Evolutionary conservation across 768 basidiomycete genomes (phyloP), one percentile per base, ranked within the genome.

Genomic region (Aureoboletus auriporus): DNA sequence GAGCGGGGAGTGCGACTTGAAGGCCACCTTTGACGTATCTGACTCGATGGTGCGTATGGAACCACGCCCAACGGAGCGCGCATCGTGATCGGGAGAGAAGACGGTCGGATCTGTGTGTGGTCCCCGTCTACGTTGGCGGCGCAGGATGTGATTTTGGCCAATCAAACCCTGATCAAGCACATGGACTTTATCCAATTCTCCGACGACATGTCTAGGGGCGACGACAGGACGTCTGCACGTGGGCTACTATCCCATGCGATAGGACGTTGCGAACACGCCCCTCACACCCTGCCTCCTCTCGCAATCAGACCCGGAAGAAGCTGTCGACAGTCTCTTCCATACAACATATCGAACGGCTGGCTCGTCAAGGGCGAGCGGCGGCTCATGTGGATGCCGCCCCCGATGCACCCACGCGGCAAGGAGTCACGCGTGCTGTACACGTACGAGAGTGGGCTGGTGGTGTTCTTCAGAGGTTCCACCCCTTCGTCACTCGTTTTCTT

Each of bases 291-390:
- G 20, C 20, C 20, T 57, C 10, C 16, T 52, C 14, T 46, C 48
- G 7, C 41, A 29, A 11, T 42, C 48, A 2, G 55, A 57, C 29
- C 55, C 48, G 0, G 50, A 41, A 0, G 56, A 57, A 12, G 39
- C 26, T 2, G 9, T 39, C 26, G 54, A 57, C 37, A 6, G 27
- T 11, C 23, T 35, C 26, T 45, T 46, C 5, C 46, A 40, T 23
- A 57, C 50, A n/a, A 4, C 51, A 0, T 57, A 50, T 33, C 55
- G 48, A 59, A 57, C 8, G 58, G 58, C 4, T 60, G 54, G 58
- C 54, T 59, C n/a, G 50, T 50, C 40, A 29, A 55, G 0, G 57
- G 53, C 9, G 46, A 60, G 4, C 47, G 44, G 5, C 48, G 58
- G 26, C 20, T 60, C 11, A 29, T 57, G 20, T 36, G 34, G 39